Evolutionary conservation across 2,329 filamentous ascomycete genomes (phyloP).

Genomic region (Pseudogymnoascus sp.): DNA sequence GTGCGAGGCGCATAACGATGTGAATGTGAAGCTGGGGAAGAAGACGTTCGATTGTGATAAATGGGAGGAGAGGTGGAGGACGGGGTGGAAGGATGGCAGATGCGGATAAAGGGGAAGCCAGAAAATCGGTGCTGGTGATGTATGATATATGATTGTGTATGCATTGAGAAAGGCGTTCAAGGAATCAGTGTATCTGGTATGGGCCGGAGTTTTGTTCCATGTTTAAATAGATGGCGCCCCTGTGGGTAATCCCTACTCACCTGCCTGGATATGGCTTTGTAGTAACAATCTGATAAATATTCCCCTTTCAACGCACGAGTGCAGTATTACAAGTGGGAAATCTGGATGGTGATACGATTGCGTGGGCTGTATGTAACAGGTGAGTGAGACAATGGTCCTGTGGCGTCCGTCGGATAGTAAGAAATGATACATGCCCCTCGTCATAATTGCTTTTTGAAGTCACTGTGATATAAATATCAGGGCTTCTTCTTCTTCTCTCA

Average conservation of each 20-base stretch:
- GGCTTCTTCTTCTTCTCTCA: too few relatives aligned
- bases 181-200: not conserved
- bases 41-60: conserved; percentile 75
- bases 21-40: conserved; percentile 87
- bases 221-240: not conserved
- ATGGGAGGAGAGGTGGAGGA: conserved; percentile 94
- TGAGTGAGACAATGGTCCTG: not conserved
- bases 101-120: not conserved
- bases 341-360: not conserved
- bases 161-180: not conserved
- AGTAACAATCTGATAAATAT: not conserved
- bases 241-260: not conserved
- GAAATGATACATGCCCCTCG: not conserved
- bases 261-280: not conserved
- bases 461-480: not conserved
- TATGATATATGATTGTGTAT: not conserved
- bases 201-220: not conserved
- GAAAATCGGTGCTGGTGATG: not conserved
- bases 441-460: not conserved
- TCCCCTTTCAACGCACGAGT: not conserved
- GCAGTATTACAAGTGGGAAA: not conserved
- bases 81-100: conserved; percentile 66
- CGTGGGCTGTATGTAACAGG: not conserved
- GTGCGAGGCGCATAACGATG: conserved; percentile 79
- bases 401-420: not conserved